A percentile compares a stretch with the other conserved stretches of the same genome.
Evolutionary conservation across 2,329 filamentous ascomycete genomes (phyloP).

Genomic region (Xylariaceae sp.): DNA sequence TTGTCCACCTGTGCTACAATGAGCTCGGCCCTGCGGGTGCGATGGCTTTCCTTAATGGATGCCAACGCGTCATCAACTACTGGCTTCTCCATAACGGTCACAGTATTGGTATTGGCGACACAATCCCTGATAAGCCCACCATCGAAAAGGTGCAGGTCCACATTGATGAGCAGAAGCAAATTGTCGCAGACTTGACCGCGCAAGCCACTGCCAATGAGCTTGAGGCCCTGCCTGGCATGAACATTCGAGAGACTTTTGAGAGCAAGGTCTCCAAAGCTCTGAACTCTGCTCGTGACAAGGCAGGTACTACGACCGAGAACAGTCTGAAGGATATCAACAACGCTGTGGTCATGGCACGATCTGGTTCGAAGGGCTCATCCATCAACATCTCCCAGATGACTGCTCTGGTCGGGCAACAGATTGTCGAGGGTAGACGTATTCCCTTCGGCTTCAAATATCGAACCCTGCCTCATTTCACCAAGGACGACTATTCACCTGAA

Average conservation of each 20-base stretch:
- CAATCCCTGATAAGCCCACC: conserved; percentile 80
- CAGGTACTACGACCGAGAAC: conserved; percentile 85
- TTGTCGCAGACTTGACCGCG: conserved; percentile 68
- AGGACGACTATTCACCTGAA: conserved; percentile 97
- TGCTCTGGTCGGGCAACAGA: conserved; percentile 93
- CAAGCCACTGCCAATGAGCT: conserved; percentile 79
- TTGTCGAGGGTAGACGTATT: conserved; percentile 97
- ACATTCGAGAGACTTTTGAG: conserved; percentile 95
- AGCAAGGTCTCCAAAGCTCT: conserved; percentile 91
- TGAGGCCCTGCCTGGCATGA: conserved; percentile 96
- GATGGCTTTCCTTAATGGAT: conserved; percentile 92
- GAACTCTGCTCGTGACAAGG: conserved; percentile 93
- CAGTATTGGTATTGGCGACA: conserved; percentile 97
- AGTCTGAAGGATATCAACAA: conserved; percentile 95
- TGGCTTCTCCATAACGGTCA: conserved; percentile 96
- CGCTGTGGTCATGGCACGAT: conserved; percentile 90
- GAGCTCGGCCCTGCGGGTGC: conserved; percentile 80
- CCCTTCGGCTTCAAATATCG: conserved; percentile 99
- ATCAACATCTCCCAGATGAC: conserved; percentile 99
- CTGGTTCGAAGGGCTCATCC: conserved; percentile 95
- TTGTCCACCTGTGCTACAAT: conserved; percentile 94
- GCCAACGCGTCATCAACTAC: conserved; percentile 91
- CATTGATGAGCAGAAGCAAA: conserved; percentile 72
- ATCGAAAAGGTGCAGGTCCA: conserved; percentile 78
- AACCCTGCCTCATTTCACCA: conserved; percentile 94